Conservation (phyloP, 2,329 filamentous ascomycete species). For the Nemania sp. region DNA sequence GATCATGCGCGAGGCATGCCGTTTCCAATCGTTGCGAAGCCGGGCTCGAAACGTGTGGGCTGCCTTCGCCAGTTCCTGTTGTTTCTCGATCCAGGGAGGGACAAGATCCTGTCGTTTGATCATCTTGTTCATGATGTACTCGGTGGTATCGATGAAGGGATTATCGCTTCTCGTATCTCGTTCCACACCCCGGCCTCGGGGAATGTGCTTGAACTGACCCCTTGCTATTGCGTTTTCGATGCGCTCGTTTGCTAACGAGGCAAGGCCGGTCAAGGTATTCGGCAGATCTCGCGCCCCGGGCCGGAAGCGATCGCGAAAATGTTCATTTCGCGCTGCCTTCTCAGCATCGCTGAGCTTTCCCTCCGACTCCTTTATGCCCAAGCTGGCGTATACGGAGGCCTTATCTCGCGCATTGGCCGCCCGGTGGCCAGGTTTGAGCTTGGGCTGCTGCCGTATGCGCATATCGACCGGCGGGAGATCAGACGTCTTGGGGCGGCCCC, state of each 20-base stretch:
- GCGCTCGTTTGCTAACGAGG: slow-evolving; percentile 80
- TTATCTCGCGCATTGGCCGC: slow-evolving; percentile 60
- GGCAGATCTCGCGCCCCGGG: slow-evolving; percentile 74
- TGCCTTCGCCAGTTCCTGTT: slow-evolving; percentile 80
- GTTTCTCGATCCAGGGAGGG: slow-evolving; percentile 98
- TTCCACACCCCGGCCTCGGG: slow-evolving; percentile 76
- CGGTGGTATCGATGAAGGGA: slow-evolving; percentile 92
- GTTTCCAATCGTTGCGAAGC: slow-evolving; percentile 81
- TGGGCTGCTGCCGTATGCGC: slow-evolving; percentile 48
- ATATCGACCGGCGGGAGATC: slow-evolving; percentile 55
- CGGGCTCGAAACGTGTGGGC: slow-evolving; percentile 71
- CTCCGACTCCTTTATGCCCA: slow-evolving; percentile 53
- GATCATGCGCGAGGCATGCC: slow-evolving; percentile 79
- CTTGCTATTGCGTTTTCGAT: slow-evolving; percentile 94
- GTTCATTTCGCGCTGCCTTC: slow-evolving; percentile 68
- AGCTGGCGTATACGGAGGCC: slow-evolving; percentile 54
- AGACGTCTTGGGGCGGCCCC: slow-evolving; percentile 51
- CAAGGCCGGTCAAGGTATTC: slow-evolving; percentile 74
- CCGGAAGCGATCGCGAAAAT: slow-evolving; percentile 80
- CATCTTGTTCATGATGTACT: slow-evolving; percentile 98
- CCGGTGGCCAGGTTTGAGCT: slow-evolving; percentile 49
- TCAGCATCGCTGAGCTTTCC: slow-evolving; percentile 69
- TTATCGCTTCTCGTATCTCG: slow-evolving; percentile 81
- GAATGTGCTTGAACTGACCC: slow-evolving; percentile 85
- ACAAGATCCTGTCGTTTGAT: slow-evolving; percentile 95